Evolutionary conservation across 2,329 filamentous ascomycete genomes (phyloP), one percentile per base, ranked within the genome.

Genomic region (Epichloe uncinata): DNA sequence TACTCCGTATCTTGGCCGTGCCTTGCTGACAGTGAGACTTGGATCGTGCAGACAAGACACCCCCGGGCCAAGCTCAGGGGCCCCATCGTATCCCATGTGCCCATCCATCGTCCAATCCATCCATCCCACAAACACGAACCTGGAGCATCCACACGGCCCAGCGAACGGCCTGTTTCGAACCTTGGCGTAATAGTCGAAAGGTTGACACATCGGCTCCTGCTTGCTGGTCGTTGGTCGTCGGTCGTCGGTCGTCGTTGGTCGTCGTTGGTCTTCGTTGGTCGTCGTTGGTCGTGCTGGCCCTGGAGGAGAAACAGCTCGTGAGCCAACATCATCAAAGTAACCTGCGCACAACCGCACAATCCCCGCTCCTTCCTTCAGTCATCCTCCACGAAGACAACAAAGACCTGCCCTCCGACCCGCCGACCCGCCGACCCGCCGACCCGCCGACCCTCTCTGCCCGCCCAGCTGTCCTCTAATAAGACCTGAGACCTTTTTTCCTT

Each of bases 401-500:
- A 30, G 30, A 30, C 30, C 26, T 48, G 33, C 46, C 44, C 41
- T 40, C 47, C 40, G 43, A 30, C 20, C 20, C n/a, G 3, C 40
- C 13, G 15, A n/a, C 45, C 38, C 34, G 45, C 48, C 49, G 37
- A 48, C 18, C 18, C 18, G 20, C 22, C 22, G 22, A 26, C 22
- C 22, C 22, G 42, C 43, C 40, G 6, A 13, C 20, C 42, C 12
- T 12, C 38, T 41, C n/a, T 16, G 13, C 45, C 34, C 22, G 20
- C 20, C 52, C 37, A 16, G 50, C 41, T 47, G 47, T 50, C 42
- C 52, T 34, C 46, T 51, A 30, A 30, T 30, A 50, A 52, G 46
- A 43, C 50, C 57, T 55, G 53, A 56, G 54, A 55, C 54, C 50
- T 57, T 44, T 26, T 15, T 38, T 16, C 16, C 8, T 54, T 51